Evolutionary conservation across 306 rosid species (phyloP), one percentile per base, ranked within the genome.

Genomic region (Rubus idaeus): DNA sequence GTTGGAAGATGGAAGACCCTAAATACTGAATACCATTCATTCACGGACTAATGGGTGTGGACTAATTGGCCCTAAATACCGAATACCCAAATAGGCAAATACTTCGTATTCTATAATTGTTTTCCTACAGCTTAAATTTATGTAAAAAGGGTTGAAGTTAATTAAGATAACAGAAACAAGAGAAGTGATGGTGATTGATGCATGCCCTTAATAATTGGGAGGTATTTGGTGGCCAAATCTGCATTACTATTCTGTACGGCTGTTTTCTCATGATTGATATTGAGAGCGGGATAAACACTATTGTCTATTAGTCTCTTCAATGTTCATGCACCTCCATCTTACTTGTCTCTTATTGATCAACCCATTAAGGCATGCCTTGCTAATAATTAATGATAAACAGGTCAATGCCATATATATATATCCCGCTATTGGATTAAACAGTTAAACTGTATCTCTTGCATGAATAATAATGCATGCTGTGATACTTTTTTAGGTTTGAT

Each of bases 331-430:
- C 4, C n/a, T 6, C 4, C n/a, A 56, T 30, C 18, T 51, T 66
- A 60, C 60, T 68, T 76, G 75, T 73, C 79, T 77, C 66, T 75
- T 40, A 41, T 58, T 66, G 58, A 56, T 72, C 45, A 67, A 67
- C 58, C 67, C 79, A 37, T 71, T 73, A 39, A 23, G 16, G 67
- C 85, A 82, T 63, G 77, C 74, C 70, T 30, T 0, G 35, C 35
- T 70, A 73, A 76, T 81, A 45, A 80, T 75, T 81, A 45, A 80
- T 75, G 75, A 58, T 52, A 47, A 42, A 20, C 26, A 73, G 63
- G 62, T 37, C 53, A 73, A 9, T 78, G 10, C 35, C 55, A 49
- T 50, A 21, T 39, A 6, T 63, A 49, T 50, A 5, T 35, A 4
- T 4, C 30, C 30, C 35, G 35, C 26, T 62, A 11, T 30, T 16